Conservation (phyloP, 139 green algal species). For the Chlorella sp. region DNA sequence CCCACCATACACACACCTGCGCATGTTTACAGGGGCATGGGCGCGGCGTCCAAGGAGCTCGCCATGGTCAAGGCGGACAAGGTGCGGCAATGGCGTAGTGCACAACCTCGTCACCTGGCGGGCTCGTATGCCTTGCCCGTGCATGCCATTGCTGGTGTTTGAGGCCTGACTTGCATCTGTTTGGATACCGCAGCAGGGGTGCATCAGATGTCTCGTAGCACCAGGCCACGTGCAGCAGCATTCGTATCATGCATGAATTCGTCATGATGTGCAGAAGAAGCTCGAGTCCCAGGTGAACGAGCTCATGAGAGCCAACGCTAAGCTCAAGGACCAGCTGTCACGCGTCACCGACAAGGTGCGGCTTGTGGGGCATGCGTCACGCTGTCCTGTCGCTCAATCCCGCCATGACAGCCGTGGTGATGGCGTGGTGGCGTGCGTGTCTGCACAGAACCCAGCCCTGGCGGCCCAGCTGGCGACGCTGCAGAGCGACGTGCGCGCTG, state of each 20-base stretch:
- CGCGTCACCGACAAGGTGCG: conserved; percentile 8
- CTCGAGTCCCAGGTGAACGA: conserved; percentile 9
- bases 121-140: not conserved
- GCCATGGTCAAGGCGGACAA: conserved; percentile 8
- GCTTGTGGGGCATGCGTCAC: not conserved
- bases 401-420: too few species aligned
- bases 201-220: too few species aligned
- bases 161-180: too few species aligned
- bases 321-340: conserved; percentile 19
- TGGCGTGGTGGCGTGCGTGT: too few species aligned
- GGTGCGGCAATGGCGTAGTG: conserved; percentile 4
- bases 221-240: too few species aligned
- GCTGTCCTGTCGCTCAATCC: too few species aligned
- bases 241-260: too few species aligned
- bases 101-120: not conserved
- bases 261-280: conserved; percentile 13
- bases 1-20: not conserved
- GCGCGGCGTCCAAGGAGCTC: conserved; percentile 6
- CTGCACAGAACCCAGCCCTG: conserved; percentile 17
- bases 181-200: too few species aligned
- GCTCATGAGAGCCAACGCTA: conserved; percentile 15
- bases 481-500: conserved; percentile 10
- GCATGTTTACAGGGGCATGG: not conserved
- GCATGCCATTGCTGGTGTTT: too few species aligned
- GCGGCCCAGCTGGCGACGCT: conserved; percentile 21